Evolutionary conservation across 257 asterid genomes (phyloP).

Genomic region (Penstemon eatonii): DNA sequence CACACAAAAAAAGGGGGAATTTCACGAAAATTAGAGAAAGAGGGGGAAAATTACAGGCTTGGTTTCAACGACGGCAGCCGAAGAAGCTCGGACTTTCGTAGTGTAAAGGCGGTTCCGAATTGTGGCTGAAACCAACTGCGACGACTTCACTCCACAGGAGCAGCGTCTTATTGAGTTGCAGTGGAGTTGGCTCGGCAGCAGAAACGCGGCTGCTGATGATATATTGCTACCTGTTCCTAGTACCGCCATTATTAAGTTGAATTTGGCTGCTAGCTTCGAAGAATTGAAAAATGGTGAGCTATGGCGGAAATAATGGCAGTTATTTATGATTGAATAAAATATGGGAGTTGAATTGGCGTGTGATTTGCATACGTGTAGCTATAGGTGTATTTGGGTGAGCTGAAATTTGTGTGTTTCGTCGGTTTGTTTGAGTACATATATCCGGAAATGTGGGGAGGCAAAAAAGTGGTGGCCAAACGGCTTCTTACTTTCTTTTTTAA

Average conservation of each 20-base stretch:
- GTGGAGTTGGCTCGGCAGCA: conserved; percentile 38
- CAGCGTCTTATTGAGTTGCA: conserved; percentile 33
- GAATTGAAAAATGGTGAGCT: background rate
- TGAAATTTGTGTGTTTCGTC: background rate
- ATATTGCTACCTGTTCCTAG: conserved; percentile 24
- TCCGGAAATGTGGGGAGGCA: conserved; percentile 32
- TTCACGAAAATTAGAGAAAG: background rate
- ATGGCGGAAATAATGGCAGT: background rate
- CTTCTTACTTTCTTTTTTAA: background rate
- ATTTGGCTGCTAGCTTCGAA: background rate
- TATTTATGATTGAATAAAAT: too few relatives aligned
- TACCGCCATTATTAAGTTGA: conserved; percentile 29
- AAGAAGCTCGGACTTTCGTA: conserved; percentile 38
- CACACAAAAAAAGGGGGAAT: background rate
- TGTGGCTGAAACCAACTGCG: conserved; percentile 29
- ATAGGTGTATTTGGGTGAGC: too few relatives aligned
- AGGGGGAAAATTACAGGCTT: conserved; percentile 37
- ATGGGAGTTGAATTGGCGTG: background rate
- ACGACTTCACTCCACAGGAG: conserved; percentile 20
- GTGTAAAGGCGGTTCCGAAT: conserved; percentile 34
- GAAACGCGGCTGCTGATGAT: conserved; percentile 31
- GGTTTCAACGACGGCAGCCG: conserved; percentile 43
- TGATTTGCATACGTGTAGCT: background rate
- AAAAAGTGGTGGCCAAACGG: conserved; percentile 23
- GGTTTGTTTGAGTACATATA: conserved; percentile 15